Conservation (phyloP, 371 early-diverging fungal genomes). For the Cokeromyces recurvatus region DNA sequence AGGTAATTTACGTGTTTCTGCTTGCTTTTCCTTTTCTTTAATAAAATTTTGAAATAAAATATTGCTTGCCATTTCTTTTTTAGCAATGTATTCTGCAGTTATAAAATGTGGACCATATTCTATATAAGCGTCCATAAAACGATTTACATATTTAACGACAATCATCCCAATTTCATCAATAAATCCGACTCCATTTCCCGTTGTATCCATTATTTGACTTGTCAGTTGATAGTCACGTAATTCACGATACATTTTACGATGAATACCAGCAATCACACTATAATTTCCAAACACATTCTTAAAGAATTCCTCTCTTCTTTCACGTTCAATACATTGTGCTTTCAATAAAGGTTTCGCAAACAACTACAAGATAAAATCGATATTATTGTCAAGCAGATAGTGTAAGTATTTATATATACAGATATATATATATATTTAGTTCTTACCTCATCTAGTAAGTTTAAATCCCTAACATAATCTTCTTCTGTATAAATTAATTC, state of each 20-base stretch:
- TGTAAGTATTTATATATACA: too few relatives aligned
- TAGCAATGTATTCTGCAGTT: constrained; percentile 67
- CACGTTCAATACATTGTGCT: constrained; percentile 38
- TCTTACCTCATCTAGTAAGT: constrained; percentile 35
- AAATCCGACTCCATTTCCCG: constrained; percentile 24
- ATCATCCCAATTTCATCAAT: constrained; percentile 79
- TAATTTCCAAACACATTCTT: constrained; percentile 73
- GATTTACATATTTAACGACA: constrained; percentile 56
- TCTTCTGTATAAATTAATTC: constrained; percentile 88
- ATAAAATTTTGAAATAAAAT: constrained; percentile 63
- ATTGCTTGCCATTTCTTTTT: constrained; percentile 61
- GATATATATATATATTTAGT: background rate
- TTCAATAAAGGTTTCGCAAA: constrained; percentile 8
- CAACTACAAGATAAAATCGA: constrained; percentile 3
- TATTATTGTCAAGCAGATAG: constrained; percentile 46
- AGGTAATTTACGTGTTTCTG: constrained; percentile 55
- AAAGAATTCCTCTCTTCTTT: constrained; percentile 54
- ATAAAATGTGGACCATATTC: constrained; percentile 78
- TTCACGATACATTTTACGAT: constrained; percentile 56
- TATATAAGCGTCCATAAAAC: constrained; percentile 65
- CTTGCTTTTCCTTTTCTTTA: constrained; percentile 46
- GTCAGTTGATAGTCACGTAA: constrained; percentile 57
- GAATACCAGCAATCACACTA: constrained; percentile 56
- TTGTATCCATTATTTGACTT: constrained; percentile 26
- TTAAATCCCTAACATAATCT: constrained; percentile 80